Evolutionary conservation across 305 asterid species (phyloP).

Genomic region (Stenogyne calaminthoides): DNA sequence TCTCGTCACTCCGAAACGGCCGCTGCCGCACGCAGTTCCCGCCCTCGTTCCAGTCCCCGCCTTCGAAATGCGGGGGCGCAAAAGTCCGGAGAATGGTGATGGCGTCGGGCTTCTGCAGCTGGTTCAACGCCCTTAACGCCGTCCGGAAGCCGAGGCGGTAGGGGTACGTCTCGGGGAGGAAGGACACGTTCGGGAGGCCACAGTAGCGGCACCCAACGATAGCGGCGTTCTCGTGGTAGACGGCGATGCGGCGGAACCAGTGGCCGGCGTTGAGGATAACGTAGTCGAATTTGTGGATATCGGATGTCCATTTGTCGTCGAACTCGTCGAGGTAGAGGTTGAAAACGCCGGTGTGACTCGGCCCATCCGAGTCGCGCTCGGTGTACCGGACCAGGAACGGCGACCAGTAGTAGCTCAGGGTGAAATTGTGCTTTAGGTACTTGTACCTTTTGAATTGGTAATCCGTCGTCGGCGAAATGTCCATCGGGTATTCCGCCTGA

Average conservation of each 20-base stretch:
- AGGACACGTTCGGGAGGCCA: constrained; percentile 9
- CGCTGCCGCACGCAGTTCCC: constrained; percentile 10
- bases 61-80: constrained; percentile 14
- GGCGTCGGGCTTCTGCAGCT: neutral
- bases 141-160: constrained; percentile 19
- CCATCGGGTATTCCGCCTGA: constrained; percentile 13
- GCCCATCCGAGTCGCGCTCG: constrained; percentile 22
- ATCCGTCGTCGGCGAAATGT: constrained; percentile 21
- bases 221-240: constrained; percentile 43
- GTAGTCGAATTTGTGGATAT: constrained; percentile 54
- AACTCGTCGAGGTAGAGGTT: constrained; percentile 23
- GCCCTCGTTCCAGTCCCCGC: constrained; percentile 19
- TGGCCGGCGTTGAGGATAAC: constrained; percentile 65
- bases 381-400: constrained; percentile 18
- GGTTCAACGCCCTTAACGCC: neutral
- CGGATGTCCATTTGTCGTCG: constrained; percentile 8
- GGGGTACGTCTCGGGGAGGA: constrained; percentile 1
- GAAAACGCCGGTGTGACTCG: constrained; percentile 20
- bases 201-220: constrained; percentile 59
- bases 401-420: constrained; percentile 18
- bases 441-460: constrained; percentile 12
- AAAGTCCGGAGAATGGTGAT: constrained; percentile 12
- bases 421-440: neutral
- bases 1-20: constrained; percentile 3
- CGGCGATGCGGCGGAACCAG: constrained; percentile 64